These are phyloP conservation scores for Acanthamoeba rhysodes DNA, from an alignment of 208 protist species.

Conservation along the genomic window DNA sequence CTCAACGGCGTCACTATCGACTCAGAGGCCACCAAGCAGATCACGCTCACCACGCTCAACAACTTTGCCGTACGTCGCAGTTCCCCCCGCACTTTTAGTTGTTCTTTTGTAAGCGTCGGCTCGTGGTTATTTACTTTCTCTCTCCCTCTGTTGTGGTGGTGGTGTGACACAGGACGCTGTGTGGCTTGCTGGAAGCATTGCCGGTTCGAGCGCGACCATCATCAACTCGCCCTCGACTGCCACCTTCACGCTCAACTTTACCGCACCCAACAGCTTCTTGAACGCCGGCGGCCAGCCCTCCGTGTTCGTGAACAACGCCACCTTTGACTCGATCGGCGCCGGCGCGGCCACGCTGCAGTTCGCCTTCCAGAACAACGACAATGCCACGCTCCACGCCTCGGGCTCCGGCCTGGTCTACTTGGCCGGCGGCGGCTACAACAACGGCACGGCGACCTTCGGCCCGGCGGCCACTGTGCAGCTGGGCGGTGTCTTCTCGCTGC, in stretches of 20 bases:
- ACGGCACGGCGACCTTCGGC: conserved; percentile 57
- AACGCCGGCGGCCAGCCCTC: not conserved
- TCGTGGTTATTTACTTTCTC: not conserved
- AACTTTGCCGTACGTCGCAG: not conserved
- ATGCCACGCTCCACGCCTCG: not conserved
- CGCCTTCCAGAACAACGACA: conserved; percentile 10
- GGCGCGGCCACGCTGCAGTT: not conserved
- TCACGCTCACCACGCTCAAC: conserved; percentile 31
- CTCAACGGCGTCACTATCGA: conserved; percentile 5
- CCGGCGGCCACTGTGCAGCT: not conserved
- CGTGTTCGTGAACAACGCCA: conserved; percentile 69
- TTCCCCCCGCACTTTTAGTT: too few species aligned
- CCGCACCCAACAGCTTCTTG: not conserved
- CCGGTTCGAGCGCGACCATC: conserved; percentile 39
- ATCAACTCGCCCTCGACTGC: conserved; percentile 18
- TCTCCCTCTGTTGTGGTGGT: too few species aligned
- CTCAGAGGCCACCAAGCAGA: not conserved
- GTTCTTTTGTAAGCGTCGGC: too few species aligned
- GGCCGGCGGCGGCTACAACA: conserved; percentile 58
- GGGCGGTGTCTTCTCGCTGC: conserved; percentile 8
- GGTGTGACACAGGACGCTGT: not conserved
- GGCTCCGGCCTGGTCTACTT: conserved; percentile 17
- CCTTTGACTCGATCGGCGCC: not conserved
- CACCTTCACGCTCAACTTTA: conserved; percentile 32
- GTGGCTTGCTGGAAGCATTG: conserved; percentile 41